Conservation (phyloP, 1,139 yeast species). For the Magnusiomyces magnusii region DNA sequence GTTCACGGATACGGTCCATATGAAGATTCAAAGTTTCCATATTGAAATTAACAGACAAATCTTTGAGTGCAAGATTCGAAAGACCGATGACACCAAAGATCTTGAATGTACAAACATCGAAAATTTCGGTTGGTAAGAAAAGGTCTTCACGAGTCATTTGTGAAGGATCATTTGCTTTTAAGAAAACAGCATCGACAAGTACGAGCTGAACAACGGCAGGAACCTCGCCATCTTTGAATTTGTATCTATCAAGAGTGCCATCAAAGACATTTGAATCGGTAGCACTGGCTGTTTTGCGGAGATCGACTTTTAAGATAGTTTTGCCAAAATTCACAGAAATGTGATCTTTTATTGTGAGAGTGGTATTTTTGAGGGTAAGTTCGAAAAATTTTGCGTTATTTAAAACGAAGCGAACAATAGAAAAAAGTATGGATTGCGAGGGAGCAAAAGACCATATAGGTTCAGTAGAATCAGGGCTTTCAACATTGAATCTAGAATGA, state of each 20-base stretch:
- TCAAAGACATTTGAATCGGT: slow-evolving; percentile 24
- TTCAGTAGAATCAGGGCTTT: slow-evolving; percentile 8
- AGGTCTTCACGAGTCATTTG: slow-evolving; percentile 19
- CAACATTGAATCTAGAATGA: neutral
- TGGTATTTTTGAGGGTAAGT: slow-evolving; percentile 23
- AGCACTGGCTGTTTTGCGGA: slow-evolving; percentile 19
- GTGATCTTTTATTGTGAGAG: slow-evolving; percentile 25
- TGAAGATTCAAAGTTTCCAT: slow-evolving; percentile 25
- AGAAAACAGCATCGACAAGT: slow-evolving; percentile 28
- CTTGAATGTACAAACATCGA: slow-evolving; percentile 29
- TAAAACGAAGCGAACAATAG: slow-evolving; percentile 25
- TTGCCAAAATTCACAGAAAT: slow-evolving; percentile 28
- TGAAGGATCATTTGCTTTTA: slow-evolving; percentile 14
- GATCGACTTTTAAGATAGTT: slow-evolving; percentile 26
- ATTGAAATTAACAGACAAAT: slow-evolving; percentile 30
- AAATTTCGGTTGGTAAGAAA: slow-evolving; percentile 29
- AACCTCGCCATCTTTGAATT: slow-evolving; percentile 26
- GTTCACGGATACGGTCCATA: slow-evolving; percentile 16
- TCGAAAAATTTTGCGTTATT: slow-evolving; percentile 27
- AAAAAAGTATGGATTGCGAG: slow-evolving; percentile 22
- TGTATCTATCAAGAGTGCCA: slow-evolving; percentile 32
- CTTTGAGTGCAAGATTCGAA: slow-evolving; percentile 29
- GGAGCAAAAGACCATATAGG: slow-evolving; percentile 23
- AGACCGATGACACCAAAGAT: slow-evolving; percentile 31
- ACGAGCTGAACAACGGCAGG: slow-evolving; percentile 26